Evolutionary conservation across 768 basidiomycete genomes (phyloP), one percentile per base, ranked within the genome.

Genomic region (Xanthoconium purpureum): DNA sequence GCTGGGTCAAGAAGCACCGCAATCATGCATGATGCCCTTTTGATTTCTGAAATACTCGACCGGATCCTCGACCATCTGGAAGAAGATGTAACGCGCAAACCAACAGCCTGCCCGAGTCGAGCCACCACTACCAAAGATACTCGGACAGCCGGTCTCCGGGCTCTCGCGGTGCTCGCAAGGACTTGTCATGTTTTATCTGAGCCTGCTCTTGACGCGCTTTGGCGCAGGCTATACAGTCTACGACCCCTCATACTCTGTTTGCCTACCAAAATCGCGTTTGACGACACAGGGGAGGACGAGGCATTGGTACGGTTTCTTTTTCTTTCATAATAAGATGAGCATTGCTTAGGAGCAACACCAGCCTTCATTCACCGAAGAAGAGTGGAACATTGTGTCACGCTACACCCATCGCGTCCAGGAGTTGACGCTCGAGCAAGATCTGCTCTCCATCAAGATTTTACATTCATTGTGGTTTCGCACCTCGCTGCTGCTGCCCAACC

Each of bases 171-270:
- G 36, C 36, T 36, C 10, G 36, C 36, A 5, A 36, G 38, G 15
- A 43, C 20, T 17, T 59, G 61, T 46, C 57, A 50, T 18, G 33
- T 51, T 11, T 36, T 63, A 29, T 59, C 56, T 29, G 46, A 63
- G 17, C 48, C 48, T 36, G 63, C 63, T 12, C 58, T 64, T 17
- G 48, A 61, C n/a, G 45, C 47, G n/a, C 32, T 64, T 35, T 64
- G 59, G 62, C 10, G 28, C 32, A 64, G 47, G 36, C 30, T 64
- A 6, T 1, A 60, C 45, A 47, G 46, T 18, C 47, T 63, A 5
- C 1, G n/a, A 14, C 61, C 62, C 0, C 49, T 63, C 36, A 11
- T 37, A 7, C 32, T 6, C 32, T 62, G 62, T 44, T 7, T 56
- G 14, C 54, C 52, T 18, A n/a, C 42, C 43, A 53, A 38, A 9